Evolutionary conservation across 305 asterid genomes (phyloP), one percentile per base, ranked within the genome.

Genomic region (Solanum chacoense): DNA sequence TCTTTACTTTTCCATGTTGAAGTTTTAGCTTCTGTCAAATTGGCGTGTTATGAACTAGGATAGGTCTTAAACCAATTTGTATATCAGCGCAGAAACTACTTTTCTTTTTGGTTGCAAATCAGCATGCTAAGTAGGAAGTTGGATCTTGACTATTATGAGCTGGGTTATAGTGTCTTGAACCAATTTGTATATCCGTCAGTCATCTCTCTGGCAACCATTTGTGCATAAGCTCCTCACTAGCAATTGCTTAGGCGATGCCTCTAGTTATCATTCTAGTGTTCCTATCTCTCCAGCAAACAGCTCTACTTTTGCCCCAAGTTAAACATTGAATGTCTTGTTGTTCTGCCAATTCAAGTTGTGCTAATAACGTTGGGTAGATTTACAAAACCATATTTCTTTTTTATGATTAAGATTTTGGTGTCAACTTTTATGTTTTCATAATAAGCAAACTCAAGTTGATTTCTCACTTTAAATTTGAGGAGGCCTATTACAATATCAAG

Each of bases 41-140:
- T 67, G 87, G 86, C 20, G 55, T 84, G 76, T 65, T 67, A 31
- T 88, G 87, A 85, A 77, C 34, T 79, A 76, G 87, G 85, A 88
- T 78, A 78, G 83, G 80, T 22, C 85, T 80, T 88, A 34, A 80
- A 40, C 85, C 12, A 26, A 16, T 24, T 80, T 80, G 37, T 38
- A 28, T 40, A 80, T 80, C 67, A 42, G 37, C 10, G 20, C 16
- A n/a, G 55, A 77, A 75, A 16, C 35, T 80, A 80, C 65, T 24
- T 26, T 79, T 40, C 24, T 26, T 80, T 80, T 80, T 78, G 63
- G 67, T 80, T 80, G 35, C n/a, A 29, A 80, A 80, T 80, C 67
- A 16, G 69, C 67, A 16, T 40, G 69, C 69, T 80, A 80, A 40
- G 86, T 80, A 26, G 86, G 37, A 80, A 80, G 63, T 65, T 80